Percentiles rank a stretch among this genome's conserved stretches.
Evolutionary conservation across 345 rosid genomes (phyloP).

Genomic region (Hibiscus trionum): DNA sequence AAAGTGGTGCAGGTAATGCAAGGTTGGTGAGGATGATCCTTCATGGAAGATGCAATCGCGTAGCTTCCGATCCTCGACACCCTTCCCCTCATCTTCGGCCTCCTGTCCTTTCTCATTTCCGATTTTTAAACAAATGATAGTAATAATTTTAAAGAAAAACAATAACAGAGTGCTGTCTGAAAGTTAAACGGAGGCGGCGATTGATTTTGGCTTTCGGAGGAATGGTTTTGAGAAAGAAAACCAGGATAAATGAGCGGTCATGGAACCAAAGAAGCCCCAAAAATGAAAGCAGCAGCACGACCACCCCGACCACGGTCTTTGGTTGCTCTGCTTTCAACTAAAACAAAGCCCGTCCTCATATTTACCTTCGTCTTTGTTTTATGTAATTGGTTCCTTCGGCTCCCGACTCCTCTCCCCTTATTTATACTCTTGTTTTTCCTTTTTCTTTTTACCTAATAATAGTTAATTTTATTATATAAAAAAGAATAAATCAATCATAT

Average conservation of each 20-base stretch:
- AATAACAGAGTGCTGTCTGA: neutral
- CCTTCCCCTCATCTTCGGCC: constrained; percentile 41
- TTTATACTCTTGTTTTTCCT: neutral
- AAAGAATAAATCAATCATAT: no score
- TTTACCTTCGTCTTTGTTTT: neutral
- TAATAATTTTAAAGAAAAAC: neutral
- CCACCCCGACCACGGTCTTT: neutral
- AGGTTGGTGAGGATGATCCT: constrained; percentile 59
- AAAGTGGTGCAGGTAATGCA: constrained; percentile 82
- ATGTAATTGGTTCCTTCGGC: no score
- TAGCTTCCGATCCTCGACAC: constrained; percentile 76
- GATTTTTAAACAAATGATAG: neutral
- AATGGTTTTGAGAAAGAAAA: neutral
- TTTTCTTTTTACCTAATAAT: neutral
- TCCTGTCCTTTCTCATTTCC: constrained; percentile 20
- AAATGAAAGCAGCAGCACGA: neutral
- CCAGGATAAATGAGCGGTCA: neutral
- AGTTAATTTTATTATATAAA: no score
- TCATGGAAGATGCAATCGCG: constrained; percentile 73
- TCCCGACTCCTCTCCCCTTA: neutral
- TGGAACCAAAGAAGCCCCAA: neutral
- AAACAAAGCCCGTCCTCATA: neutral
- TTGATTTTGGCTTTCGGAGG: no score
- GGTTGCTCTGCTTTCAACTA: neutral
- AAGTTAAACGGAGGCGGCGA: neutral